These are phyloP conservation scores for Clarkia xantiana DNA, from an alignment of 345 rosid genomes.

Conservation along the genomic window DNA sequence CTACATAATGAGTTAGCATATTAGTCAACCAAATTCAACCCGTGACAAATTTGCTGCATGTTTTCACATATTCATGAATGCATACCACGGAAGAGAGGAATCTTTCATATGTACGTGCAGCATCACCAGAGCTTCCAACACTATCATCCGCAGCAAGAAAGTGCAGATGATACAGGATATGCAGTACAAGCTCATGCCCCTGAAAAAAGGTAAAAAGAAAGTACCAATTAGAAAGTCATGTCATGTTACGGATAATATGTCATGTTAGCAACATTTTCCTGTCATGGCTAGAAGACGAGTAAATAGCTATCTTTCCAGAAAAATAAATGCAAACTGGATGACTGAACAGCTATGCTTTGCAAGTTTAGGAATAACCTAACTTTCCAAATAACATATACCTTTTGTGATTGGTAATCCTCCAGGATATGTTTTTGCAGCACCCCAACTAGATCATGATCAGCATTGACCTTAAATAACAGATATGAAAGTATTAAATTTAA, in stretches of 20 bases:
- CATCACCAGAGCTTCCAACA: constrained; percentile 32
- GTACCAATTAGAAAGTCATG: too few relatives aligned
- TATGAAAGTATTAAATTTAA: background rate
- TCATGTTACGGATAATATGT: too few relatives aligned
- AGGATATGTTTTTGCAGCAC: constrained; percentile 60
- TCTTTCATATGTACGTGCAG: constrained; percentile 43
- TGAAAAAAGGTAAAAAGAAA: constrained; percentile 16
- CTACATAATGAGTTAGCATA: constrained; percentile 22
- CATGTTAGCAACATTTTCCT: too few relatives aligned
- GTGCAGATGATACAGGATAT: constrained; percentile 67
- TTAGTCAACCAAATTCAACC: constrained; percentile 10
- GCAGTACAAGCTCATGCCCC: constrained; percentile 89
- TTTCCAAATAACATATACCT: constrained; percentile 30
- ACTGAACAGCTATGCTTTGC: too few relatives aligned
- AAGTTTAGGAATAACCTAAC: background rate
- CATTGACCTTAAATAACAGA: constrained; percentile 42
- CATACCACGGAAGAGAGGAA: constrained; percentile 83
- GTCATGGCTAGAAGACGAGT: too few relatives aligned
- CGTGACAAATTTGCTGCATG: constrained; percentile 1
- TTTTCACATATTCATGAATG: constrained; percentile 1
- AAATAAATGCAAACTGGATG: too few relatives aligned
- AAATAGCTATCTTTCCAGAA: too few relatives aligned
- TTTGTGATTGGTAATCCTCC: constrained; percentile 54
- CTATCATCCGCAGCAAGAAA: constrained; percentile 35
- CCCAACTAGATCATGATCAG: constrained; percentile 47